These are phyloP conservation scores for Geotrichum carabidarum DNA, from an alignment of 1,139 yeast species.

Conservation along the genomic window DNA sequence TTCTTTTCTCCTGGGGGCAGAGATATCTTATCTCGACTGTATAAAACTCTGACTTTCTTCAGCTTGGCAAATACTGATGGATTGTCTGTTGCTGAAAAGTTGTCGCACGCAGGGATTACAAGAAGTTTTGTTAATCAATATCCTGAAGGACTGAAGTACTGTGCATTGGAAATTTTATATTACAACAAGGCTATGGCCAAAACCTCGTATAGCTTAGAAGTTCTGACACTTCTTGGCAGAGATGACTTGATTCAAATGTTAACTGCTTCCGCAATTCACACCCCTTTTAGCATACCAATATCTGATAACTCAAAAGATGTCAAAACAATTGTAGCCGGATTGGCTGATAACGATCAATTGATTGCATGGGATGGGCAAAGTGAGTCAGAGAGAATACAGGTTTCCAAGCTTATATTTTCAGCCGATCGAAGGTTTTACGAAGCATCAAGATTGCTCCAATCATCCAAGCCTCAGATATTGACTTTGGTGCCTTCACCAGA, in stretches of 20 bases:
- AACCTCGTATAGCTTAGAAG: conserved; percentile 52
- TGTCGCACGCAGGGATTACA: conserved; percentile 26
- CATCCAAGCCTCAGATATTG: conserved; percentile 54
- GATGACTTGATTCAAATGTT: conserved; percentile 47
- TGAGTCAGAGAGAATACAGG: conserved; percentile 59
- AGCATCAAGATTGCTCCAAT: conserved; percentile 63
- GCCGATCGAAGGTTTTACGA: conserved; percentile 78
- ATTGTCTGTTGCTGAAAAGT: conserved; percentile 3
- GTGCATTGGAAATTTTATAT: conserved; percentile 47
- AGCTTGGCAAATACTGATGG: conserved; percentile 6
- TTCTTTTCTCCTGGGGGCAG: neutral
- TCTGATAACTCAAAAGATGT: conserved; percentile 41
- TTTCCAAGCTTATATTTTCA: conserved; percentile 69
- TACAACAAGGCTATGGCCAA: conserved; percentile 44
- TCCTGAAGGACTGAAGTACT: conserved; percentile 67
- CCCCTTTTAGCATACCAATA: conserved; percentile 1
- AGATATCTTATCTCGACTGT: conserved; percentile 5
- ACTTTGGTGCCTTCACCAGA: conserved; percentile 40
- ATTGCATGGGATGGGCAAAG: conserved; percentile 64
- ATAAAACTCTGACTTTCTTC: conserved; percentile 12
- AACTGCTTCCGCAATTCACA: conserved; percentile 21
- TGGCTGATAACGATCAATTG: conserved; percentile 48
- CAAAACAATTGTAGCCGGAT: conserved; percentile 45
- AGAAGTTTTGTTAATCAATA: conserved; percentile 56
- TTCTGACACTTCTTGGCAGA: conserved; percentile 60